Conservation (phyloP, 2,329 filamentous ascomycete genomes). For the Cercospora berteroae region DNA sequence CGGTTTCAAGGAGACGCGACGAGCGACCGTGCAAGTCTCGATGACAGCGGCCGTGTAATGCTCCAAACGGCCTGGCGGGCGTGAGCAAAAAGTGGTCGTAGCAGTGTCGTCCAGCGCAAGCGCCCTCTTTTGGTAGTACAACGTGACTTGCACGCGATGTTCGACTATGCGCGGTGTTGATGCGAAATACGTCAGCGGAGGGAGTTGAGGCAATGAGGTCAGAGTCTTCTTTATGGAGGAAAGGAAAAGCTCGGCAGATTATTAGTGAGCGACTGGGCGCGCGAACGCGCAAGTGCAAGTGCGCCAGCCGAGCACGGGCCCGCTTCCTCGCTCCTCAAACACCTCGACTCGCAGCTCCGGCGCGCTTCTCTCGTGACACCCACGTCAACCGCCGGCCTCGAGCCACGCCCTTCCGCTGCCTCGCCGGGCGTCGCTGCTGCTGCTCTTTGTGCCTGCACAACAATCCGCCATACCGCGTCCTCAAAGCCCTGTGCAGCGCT, state of each 20-base stretch:
- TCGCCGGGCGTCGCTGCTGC: not conserved
- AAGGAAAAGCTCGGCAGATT: conserved; percentile 7
- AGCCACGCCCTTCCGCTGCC: not conserved
- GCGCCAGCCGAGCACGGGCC: not conserved
- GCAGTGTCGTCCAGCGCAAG: not conserved
- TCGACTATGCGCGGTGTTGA: conserved; percentile 9
- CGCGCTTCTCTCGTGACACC: not conserved
- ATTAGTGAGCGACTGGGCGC: conserved; percentile 3
- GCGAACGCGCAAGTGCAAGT: conserved; percentile 3
- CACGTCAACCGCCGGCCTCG: not conserved
- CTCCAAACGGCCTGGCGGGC: not conserved
- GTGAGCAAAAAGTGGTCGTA: not conserved
- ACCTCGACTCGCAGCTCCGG: not conserved
- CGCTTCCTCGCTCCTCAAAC: not conserved
- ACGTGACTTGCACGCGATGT: conserved; percentile 10
- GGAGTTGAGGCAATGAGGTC: conserved; percentile 7
- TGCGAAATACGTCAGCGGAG: conserved; percentile 12
- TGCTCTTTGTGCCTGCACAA: not conserved
- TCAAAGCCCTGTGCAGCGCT: not conserved
- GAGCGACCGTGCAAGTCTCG: not conserved
- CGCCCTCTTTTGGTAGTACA: conserved; percentile 8
- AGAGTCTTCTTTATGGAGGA: conserved; percentile 3
- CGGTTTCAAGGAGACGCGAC: conserved; percentile 8
- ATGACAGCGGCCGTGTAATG: not conserved
- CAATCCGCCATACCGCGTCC: not conserved